Base-by-base conservation (phyloP, 2,329 filamentous ascomycete genomes). In the Passalora sequoiae region DNA sequence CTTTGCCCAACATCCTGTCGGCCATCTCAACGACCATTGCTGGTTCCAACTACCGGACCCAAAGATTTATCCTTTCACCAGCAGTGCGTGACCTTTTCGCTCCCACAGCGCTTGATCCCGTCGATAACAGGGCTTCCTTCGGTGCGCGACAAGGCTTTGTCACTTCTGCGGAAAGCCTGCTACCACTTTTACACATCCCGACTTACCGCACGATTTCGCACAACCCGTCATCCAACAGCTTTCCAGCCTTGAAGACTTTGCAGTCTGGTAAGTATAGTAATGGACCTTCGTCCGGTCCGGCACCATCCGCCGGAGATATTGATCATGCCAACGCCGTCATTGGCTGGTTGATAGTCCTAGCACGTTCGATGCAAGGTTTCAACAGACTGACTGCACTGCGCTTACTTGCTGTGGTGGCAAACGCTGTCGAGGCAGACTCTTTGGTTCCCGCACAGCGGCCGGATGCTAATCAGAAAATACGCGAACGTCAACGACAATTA, bases 1-100 rank as follows among this genome's bases (percentile, higher is more conserved):
- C 76, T 47, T 67, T 94, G 28, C 75, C 80, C 1, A 79, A 80
- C 7, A 77, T 95, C 13, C 68, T 97, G 5, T 83, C 88, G 49
- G 86, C 89, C 0, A 78, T 94, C 38, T 76, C 81, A 15, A 76
- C 81, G 33, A 84, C 96, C 36, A 77, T 95, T 38, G 77, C 81
- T 48, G 80, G 86, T 56, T 96, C 91, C 1, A 83, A 82, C 54
- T 86, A 83, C 64, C 79, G 88, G 42, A 82, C 86, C 7, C 83
- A 83, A 51, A 78, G 86, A 12, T 61, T 65, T 40, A 56, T 63
- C 19, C 49, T 61, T 1, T 53, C 60, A 7, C 56, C 75, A 86
- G 37, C 66, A 84, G 31, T 64, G 7, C 51, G 56, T 31, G 56
- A 59, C 7, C 51, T 64, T 9, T 63, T 63, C 35, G 40, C 46